Evolutionary conservation across 2,329 filamentous ascomycete genomes (phyloP).

Genomic region (Lecanosticta acicola): DNA sequence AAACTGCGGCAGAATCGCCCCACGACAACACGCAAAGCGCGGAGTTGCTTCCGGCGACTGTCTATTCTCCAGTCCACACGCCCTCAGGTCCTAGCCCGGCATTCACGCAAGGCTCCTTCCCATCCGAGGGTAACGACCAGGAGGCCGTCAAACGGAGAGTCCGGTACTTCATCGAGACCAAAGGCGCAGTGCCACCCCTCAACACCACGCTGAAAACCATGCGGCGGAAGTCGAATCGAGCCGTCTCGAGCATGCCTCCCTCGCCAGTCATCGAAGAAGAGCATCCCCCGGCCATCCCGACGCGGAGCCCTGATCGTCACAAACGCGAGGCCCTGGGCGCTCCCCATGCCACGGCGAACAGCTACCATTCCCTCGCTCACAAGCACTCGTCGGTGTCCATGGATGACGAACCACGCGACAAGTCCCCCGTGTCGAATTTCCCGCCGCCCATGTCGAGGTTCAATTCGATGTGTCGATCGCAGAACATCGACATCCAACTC

Average conservation of each 20-base stretch:
- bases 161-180: slow-evolving; percentile 19
- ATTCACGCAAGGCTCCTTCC: slow-evolving; percentile 2
- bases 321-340: slow-evolving; percentile 7
- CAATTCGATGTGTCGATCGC: background rate
- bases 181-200: slow-evolving; percentile 20
- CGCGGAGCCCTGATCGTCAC: slow-evolving; percentile 18
- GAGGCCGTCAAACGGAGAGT: slow-evolving; percentile 15
- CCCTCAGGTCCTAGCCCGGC: slow-evolving; percentile 6
- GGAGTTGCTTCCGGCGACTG: slow-evolving; percentile 16
- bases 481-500: background rate
- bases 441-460: background rate
- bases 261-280: slow-evolving; percentile 18
- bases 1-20: background rate
- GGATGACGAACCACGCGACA: slow-evolving; percentile 10
- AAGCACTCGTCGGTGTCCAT: slow-evolving; percentile 15
- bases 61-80: slow-evolving; percentile 13
- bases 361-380: slow-evolving; percentile 8
- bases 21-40: slow-evolving; percentile 8
- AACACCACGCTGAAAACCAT: slow-evolving; percentile 16
- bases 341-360: background rate
- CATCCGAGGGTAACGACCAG: slow-evolving; percentile 2
- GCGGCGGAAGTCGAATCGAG: slow-evolving; percentile 10
- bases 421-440: slow-evolving; percentile 14
- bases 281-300: slow-evolving; percentile 11
- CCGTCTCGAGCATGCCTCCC: slow-evolving; percentile 13